These are phyloP conservation scores for Isabelozyma gotoi DNA, from an alignment of 805 yeast genomes.

Conservation along the genomic window DNA sequence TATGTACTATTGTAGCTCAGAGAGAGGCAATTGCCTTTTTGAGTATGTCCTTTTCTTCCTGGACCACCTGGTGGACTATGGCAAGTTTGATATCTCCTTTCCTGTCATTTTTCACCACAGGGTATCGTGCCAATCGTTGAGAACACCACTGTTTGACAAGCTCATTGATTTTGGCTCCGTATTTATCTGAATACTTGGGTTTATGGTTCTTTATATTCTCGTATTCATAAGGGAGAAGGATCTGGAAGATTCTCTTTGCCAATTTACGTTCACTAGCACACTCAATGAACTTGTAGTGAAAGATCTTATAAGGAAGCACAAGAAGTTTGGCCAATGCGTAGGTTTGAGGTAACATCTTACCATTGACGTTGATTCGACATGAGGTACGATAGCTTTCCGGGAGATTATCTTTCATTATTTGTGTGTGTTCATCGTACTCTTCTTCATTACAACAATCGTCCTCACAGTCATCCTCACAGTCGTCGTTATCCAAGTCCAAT, in stretches of 20 bases:
- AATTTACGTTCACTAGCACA: slow-evolving; percentile 20
- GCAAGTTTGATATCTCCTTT: neutral
- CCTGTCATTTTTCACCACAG: neutral
- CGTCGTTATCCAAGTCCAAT: slow-evolving; percentile 8
- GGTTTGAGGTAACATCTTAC: slow-evolving; percentile 46
- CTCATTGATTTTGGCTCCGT: slow-evolving; percentile 8
- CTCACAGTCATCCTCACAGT: slow-evolving; percentile 12
- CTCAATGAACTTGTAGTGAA: slow-evolving; percentile 19
- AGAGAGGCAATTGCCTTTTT: slow-evolving; percentile 8
- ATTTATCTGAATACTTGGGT: slow-evolving; percentile 1
- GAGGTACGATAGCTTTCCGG: slow-evolving; percentile 45
- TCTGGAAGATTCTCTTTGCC: slow-evolving; percentile 14
- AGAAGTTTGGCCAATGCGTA: slow-evolving; percentile 33
- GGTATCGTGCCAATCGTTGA: slow-evolving; percentile 21
- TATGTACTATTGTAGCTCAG: neutral
- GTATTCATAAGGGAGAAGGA: slow-evolving; percentile 14
- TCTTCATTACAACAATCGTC: slow-evolving; percentile 19
- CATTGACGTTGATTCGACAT: slow-evolving; percentile 37
- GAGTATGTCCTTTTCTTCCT: slow-evolving; percentile 27
- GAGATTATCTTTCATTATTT: slow-evolving; percentile 3
- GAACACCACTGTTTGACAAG: slow-evolving; percentile 25
- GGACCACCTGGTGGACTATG: slow-evolving; percentile 11
- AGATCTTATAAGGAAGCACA: slow-evolving; percentile 25
- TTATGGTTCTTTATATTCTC: neutral
- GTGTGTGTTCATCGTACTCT: slow-evolving; percentile 6